These are phyloP conservation scores for Entomortierella lignicola DNA, from an alignment of 192 early-diverging fungal genomes.

Conservation along the genomic window DNA sequence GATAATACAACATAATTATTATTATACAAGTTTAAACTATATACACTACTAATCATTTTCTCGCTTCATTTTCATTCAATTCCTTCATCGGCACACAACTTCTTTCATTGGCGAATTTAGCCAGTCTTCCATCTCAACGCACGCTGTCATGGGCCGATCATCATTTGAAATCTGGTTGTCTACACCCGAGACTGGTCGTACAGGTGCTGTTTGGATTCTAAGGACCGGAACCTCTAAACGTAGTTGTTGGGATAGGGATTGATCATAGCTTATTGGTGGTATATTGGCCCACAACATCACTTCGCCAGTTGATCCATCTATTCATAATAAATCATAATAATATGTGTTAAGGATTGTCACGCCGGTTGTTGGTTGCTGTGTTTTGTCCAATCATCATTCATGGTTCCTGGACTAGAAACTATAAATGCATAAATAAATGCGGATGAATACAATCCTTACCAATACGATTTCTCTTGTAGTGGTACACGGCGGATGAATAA, in stretches of 20 bases:
- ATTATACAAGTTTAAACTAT: no score
- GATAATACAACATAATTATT: no score
- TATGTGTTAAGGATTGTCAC: neutral
- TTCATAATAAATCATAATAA: neutral
- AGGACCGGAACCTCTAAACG: constrained; percentile 34
- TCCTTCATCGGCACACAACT: constrained; percentile 32
- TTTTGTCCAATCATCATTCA: no score
- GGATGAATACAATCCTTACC: constrained; percentile 5
- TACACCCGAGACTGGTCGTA: neutral
- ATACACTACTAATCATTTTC: no score
- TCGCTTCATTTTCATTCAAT: no score
- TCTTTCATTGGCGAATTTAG: constrained; percentile 32
- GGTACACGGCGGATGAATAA: constrained; percentile 49
- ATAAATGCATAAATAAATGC: no score
- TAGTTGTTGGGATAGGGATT: constrained; percentile 28
- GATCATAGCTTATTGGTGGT: constrained; percentile 40
- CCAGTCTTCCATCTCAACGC: constrained; percentile 53
- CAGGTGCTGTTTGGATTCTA: constrained; percentile 7
- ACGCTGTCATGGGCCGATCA: constrained; percentile 43
- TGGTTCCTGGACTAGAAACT: no score
- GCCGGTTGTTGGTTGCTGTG: neutral
- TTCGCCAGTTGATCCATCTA: constrained; percentile 25
- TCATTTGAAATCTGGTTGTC: neutral
- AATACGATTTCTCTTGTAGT: constrained; percentile 39
- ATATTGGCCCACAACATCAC: constrained; percentile 50